A percentile compares a stretch with the other conserved stretches of the same genome.
phyloP scores from a whole-genome alignment of 495 filamentous ascomycete genomes.

The Lentithecium fluviatile region DNA sequence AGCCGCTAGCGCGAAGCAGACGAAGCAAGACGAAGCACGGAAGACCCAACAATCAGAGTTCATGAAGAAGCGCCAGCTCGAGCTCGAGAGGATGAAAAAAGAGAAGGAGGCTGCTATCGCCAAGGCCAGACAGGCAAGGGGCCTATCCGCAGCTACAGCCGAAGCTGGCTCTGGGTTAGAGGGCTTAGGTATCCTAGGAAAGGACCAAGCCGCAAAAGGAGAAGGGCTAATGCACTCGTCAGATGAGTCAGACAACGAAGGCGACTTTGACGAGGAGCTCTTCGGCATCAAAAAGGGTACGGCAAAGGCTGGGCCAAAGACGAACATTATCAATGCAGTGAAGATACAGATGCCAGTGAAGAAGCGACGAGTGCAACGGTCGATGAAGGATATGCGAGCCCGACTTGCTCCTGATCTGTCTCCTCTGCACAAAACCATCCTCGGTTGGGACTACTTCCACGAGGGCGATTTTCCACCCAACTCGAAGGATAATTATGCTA shows the following conservation, averaged over 20 bases:
- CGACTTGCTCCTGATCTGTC: constrained; percentile 87
- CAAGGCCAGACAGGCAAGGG: constrained; percentile 56
- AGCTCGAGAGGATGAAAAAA: constrained; percentile 71
- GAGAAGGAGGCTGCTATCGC: constrained; percentile 67
- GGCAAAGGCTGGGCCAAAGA: constrained; percentile 25
- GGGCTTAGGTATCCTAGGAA: constrained; percentile 74
- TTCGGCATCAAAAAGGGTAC: constrained; percentile 54
- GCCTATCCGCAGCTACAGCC: constrained; percentile 51
- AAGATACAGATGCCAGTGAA: constrained; percentile 67
- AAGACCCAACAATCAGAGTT: constrained; percentile 32
- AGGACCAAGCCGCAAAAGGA: constrained; percentile 68
- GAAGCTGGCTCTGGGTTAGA: constrained; percentile 77
- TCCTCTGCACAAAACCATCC: constrained; percentile 75
- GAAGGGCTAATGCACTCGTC: constrained; percentile 85
- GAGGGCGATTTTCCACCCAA: constrained; percentile 77
- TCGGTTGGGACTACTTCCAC: constrained; percentile 93
- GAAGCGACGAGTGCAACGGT: constrained; percentile 72
- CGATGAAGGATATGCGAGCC: constrained; percentile 89
- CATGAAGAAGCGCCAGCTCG: constrained; percentile 59
- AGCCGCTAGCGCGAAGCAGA: neutral
- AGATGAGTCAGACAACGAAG: constrained; percentile 65
- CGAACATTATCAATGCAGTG: constrained; percentile 52
- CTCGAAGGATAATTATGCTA: constrained; percentile 63
- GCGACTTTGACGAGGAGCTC: constrained; percentile 63
- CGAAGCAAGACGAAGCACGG: constrained; percentile 14